phyloP scores from a whole-genome alignment of 2,329 filamentous ascomycete genomes.

The Apiospora rasikravindrae region DNA sequence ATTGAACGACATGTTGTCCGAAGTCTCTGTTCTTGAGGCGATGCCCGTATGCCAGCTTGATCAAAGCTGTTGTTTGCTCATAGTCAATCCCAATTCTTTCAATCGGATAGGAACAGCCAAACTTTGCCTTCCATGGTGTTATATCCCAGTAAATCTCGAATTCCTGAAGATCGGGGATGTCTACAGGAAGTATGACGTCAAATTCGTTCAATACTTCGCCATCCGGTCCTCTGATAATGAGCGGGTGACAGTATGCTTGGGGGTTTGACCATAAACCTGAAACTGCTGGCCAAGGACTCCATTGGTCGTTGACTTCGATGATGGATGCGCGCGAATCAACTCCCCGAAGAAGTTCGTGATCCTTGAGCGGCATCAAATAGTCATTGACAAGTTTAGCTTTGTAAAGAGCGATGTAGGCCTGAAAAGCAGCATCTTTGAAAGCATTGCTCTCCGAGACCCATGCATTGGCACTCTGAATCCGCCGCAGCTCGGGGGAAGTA shows the following conservation, averaged over 20 bases:
- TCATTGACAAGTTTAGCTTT: constrained; percentile 75
- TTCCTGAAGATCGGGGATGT: constrained; percentile 42
- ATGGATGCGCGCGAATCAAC: constrained; percentile 45
- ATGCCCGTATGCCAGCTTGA: constrained; percentile 55
- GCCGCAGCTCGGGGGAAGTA: constrained; percentile 67
- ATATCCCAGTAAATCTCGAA: constrained; percentile 49
- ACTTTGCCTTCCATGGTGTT: constrained; percentile 44
- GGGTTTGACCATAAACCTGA: constrained; percentile 49
- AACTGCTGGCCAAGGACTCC: constrained; percentile 55
- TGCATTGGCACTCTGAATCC: constrained; percentile 50
- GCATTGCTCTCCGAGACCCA: constrained; percentile 78
- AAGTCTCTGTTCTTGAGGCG: constrained; percentile 46
- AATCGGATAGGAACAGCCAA: constrained; percentile 28
- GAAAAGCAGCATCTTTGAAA: constrained; percentile 81
- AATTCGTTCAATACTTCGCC: constrained; percentile 43
- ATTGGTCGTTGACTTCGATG: constrained; percentile 42
- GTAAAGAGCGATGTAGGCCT: constrained; percentile 76
- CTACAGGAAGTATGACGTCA: constrained; percentile 49
- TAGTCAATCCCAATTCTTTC: constrained; percentile 27
- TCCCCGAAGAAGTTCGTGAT: constrained; percentile 44
- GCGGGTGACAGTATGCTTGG: constrained; percentile 37
- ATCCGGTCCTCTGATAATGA: constrained; percentile 43
- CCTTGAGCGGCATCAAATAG: constrained; percentile 70
- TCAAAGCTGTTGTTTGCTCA: constrained; percentile 53
- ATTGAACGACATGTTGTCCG: constrained; percentile 49